Base-by-base conservation (phyloP, 2,329 filamentous ascomycete species). In the Colletotrichum phormii region DNA sequence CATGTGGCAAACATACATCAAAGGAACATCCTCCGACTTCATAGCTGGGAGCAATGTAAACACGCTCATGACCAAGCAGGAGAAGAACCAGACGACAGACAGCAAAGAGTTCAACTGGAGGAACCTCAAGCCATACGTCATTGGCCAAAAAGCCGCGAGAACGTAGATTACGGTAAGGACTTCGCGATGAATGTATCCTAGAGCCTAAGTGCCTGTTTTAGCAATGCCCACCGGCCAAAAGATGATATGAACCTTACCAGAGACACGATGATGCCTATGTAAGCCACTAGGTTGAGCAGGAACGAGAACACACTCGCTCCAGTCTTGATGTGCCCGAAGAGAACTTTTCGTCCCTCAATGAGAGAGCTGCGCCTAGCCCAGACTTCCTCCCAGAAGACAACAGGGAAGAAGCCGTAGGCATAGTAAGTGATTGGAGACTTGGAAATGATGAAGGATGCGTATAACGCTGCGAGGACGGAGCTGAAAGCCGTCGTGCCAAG, bases 381-480 rank as follows among this genome's bases (percentile, higher is more conserved):
- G 0, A 98, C 94, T 79, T 98, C 95, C 82, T 98, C 96, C 97
- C 97, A 99, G 84, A 99, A 98, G 70, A 94, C 89, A 2, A 98
- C 91, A 0, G 97, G 97, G 81, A 99, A 99, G 77, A 97, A 89
- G 0, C 93, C 94, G 80, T 99, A 99, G 2, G 91, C 90, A 79
- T 98, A 99, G 81, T 99, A 99, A 2, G 94, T 93, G 70, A 87
- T 80, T 0, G 96, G 93, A 1, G 95, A 98, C 57, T 91, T 89
- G 58, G 97, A 96, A 70, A 94, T 86, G 71, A 93, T 85, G 67
- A 99, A 93, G 0, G 94, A 91, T 7, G 95, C 92, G 78, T 93
- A 98, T 13, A 98, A 82, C 1, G 86, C 87, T 29, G 93, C 88
- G n/a, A 97, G 87, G 5, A 93, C 80, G 0, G 95, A 95, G 0